phyloP scores from a whole-genome alignment of 192 early-diverging fungal genomes.

The Coemansia sp. region DNA sequence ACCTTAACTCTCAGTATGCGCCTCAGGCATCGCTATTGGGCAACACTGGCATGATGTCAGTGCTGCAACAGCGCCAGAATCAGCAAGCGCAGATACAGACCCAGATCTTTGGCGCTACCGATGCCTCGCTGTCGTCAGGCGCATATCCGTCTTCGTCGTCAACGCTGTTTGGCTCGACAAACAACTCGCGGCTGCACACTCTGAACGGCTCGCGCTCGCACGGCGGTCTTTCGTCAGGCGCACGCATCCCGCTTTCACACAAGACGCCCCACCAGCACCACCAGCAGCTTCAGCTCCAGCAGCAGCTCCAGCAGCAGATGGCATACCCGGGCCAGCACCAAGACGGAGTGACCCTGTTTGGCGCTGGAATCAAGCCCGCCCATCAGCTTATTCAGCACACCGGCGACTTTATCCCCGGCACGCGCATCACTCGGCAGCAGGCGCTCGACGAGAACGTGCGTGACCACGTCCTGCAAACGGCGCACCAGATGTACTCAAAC shows the following conservation, averaged over 20 bases:
- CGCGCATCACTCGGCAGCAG: conserved; percentile 25
- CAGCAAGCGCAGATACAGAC: not conserved
- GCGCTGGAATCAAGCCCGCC: not conserved
- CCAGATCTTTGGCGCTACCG: not conserved
- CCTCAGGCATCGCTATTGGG: not conserved
- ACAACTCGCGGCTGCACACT: conserved; percentile 4
- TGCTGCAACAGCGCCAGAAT: conserved; percentile 10
- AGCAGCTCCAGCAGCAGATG: not conserved
- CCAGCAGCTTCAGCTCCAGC: conserved; percentile 5
- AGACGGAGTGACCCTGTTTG: not conserved
- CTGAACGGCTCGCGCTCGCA: conserved; percentile 7
- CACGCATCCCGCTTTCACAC: conserved; percentile 13
- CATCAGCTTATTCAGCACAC: not conserved
- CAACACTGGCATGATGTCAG: not conserved
- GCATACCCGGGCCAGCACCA: conserved; percentile 1
- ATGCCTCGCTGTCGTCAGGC: not conserved
- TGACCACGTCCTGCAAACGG: conserved; percentile 60
- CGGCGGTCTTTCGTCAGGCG: conserved; percentile 5
- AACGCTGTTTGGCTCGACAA: not conserved
- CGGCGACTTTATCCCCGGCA: conserved; percentile 39
- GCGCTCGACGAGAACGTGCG: conserved; percentile 27
- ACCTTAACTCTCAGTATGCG: not conserved
- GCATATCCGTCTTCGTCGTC: conserved; percentile 15
- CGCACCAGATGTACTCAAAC: conserved; percentile 59
- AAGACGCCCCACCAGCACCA: not conserved